Evolutionary conservation across 176 grass and related monocot species (phyloP).

Genomic region (Oryza brachyantha): DNA sequence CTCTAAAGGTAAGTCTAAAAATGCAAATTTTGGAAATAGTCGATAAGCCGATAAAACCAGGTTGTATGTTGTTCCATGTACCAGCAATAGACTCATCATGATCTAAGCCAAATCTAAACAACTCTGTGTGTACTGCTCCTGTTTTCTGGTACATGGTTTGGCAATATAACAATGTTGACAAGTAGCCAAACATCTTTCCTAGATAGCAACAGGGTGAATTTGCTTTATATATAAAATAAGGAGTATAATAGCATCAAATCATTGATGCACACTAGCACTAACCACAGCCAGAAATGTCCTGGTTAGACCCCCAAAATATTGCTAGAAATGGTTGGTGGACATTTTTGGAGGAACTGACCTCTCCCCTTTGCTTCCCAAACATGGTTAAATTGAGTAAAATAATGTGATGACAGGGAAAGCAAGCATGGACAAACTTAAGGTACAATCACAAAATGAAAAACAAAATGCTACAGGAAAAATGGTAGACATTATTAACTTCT

Average conservation of each 20-base stretch:
- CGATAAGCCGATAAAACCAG: no score
- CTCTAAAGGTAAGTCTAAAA: no score
- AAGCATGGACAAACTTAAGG: conserved; percentile 18
- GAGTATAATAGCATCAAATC: neutral
- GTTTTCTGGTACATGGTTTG: conserved; percentile 4
- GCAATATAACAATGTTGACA: neutral
- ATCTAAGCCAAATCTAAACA: neutral
- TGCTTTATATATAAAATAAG: neutral
- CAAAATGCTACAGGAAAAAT: neutral
- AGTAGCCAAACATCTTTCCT: conserved; percentile 34
- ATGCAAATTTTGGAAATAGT: no score
- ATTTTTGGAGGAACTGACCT: neutral
- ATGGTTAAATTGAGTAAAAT: neutral
- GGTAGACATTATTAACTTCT: conserved; percentile 19
- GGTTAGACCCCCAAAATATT: neutral
- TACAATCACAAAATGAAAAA: neutral
- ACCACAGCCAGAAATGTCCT: conserved; percentile 2
- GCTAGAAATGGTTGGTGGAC: neutral
- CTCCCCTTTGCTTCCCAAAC: neutral
- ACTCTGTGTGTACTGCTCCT: neutral
- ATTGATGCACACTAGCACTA: neutral
- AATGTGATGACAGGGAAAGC: neutral
- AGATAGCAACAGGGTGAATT: conserved; percentile 20
- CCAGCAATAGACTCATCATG: neutral
- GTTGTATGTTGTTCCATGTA: neutral